Percentiles rank a stretch among this genome's conserved stretches.
These are phyloP conservation scores for Debaryomyces udenii DNA, from an alignment of 1,139 yeast genomes.

Conservation along the genomic window DNA sequence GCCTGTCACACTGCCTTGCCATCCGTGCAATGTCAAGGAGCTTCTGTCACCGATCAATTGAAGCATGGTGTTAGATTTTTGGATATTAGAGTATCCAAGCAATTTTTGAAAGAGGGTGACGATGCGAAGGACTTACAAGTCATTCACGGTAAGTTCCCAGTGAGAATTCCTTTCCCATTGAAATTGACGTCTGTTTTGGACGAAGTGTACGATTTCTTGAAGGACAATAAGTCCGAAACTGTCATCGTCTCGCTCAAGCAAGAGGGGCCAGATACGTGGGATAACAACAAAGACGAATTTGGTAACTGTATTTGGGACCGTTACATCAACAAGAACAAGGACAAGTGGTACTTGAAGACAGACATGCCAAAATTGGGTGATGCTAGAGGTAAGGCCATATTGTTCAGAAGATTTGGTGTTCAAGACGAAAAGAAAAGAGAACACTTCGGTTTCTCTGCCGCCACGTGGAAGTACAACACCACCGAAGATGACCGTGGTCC, in stretches of 20 bases:
- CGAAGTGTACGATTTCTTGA: conserved; percentile 63
- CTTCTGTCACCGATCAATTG: conserved; percentile 61
- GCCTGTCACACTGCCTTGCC: conserved; percentile 78
- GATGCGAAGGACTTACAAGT: conserved; percentile 62
- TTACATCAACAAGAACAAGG: conserved; percentile 53
- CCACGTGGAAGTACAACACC: conserved; percentile 69
- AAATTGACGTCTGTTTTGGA: conserved; percentile 50
- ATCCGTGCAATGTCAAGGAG: conserved; percentile 78
- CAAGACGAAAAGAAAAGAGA: conserved; percentile 39
- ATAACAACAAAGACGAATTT: conserved; percentile 65
- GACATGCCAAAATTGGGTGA: conserved; percentile 62
- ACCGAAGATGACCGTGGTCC: conserved; percentile 65
- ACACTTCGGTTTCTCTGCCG: conserved; percentile 68
- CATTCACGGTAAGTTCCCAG: conserved; percentile 78
- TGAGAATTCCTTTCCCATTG: conserved; percentile 61
- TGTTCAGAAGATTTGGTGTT: conserved; percentile 74
- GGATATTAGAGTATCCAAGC: conserved; percentile 67
- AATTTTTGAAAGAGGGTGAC: conserved; percentile 52
- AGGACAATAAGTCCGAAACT: conserved; percentile 56
- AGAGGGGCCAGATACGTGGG: conserved; percentile 73
- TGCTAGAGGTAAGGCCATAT: conserved; percentile 64
- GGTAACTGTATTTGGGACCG: conserved; percentile 64
- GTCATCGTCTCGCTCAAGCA: conserved; percentile 73
- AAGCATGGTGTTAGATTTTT: conserved; percentile 73
- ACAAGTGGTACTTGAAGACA: conserved; percentile 63